Conservation (phyloP, 345 rosid genomes). For the Combretum micranthum region DNA sequence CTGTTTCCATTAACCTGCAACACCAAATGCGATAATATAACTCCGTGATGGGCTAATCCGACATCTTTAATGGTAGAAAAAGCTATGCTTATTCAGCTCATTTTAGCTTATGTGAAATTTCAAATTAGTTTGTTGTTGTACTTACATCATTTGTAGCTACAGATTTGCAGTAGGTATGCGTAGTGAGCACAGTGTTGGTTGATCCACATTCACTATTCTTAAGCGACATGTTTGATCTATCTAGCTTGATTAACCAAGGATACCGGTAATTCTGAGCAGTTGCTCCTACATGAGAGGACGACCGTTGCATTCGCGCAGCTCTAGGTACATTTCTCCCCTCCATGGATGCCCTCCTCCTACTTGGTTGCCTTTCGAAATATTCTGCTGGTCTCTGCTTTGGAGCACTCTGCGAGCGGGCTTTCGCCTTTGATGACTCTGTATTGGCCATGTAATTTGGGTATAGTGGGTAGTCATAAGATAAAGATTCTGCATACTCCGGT, state of each 20-base stretch:
- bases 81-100: too few relatives aligned
- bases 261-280: constrained; percentile 45
- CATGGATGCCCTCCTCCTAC: constrained; percentile 49
- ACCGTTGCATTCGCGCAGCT: constrained; percentile 74
- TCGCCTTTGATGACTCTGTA: constrained; percentile 76
- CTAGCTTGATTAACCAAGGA: constrained; percentile 82
- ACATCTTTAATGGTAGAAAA: too few relatives aligned
- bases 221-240: constrained; percentile 59
- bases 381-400: constrained; percentile 75
- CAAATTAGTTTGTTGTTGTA: background rate
- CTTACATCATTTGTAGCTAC: constrained; percentile 39
- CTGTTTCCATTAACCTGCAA: too few relatives aligned
- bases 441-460: constrained; percentile 88
- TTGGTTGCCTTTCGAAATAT: constrained; percentile 60
- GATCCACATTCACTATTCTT: constrained; percentile 86
- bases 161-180: constrained; percentile 61
- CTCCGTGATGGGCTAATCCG: too few relatives aligned
- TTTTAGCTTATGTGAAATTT: too few relatives aligned
- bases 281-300: constrained; percentile 72
- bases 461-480: constrained; percentile 32
- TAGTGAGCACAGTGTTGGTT: constrained; percentile 64
- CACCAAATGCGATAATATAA: too few relatives aligned
- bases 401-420: constrained; percentile 74
- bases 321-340: constrained; percentile 77
- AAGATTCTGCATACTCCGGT: constrained; percentile 35